Evolutionary conservation across 73 alveolate species (phyloP).

Genomic region (Diophrys sp.): DNA sequence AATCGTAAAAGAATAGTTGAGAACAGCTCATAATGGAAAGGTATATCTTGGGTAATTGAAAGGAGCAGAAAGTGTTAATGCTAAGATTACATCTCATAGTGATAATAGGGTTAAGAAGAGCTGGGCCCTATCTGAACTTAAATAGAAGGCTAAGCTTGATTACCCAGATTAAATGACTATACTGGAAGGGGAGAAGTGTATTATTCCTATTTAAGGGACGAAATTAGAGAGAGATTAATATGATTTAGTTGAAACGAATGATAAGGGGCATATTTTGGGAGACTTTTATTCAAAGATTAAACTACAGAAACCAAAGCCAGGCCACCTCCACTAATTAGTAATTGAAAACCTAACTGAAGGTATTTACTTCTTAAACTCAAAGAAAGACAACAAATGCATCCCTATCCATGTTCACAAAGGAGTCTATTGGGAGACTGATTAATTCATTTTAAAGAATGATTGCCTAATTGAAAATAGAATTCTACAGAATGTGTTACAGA

Average conservation of each 20-base stretch:
- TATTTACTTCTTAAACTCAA: background rate
- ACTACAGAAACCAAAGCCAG: background rate
- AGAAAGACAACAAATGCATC: background rate
- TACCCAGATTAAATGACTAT: conserved; percentile 24
- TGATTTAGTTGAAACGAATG: background rate
- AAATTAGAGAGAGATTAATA: background rate
- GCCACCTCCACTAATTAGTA: background rate
- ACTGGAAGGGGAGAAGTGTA: conserved; percentile 41
- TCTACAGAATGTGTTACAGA: conserved; percentile 1
- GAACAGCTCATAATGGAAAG: conserved; percentile 43
- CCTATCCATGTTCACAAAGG: conserved; percentile 44
- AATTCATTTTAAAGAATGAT: conserved; percentile 29
- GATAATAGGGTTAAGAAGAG: too few relatives aligned
- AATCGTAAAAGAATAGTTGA: conserved; percentile 4
- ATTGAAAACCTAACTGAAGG: conserved; percentile 3
- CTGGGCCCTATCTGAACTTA: conserved; percentile 11
- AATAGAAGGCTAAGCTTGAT: background rate
- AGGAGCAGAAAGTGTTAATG: conserved; percentile 6
- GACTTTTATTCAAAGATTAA: background rate
- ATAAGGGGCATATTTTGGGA: too few relatives aligned
- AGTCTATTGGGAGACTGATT: conserved; percentile 43
- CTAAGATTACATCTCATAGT: background rate
- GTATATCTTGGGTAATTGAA: conserved; percentile 33
- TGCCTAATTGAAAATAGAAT: conserved; percentile 13
- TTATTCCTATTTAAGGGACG: conserved; percentile 25